Evolutionary conservation across 2,329 filamentous ascomycete genomes (phyloP), one percentile per base, ranked within the genome.

Genomic region (Cladosporium sp.): DNA sequence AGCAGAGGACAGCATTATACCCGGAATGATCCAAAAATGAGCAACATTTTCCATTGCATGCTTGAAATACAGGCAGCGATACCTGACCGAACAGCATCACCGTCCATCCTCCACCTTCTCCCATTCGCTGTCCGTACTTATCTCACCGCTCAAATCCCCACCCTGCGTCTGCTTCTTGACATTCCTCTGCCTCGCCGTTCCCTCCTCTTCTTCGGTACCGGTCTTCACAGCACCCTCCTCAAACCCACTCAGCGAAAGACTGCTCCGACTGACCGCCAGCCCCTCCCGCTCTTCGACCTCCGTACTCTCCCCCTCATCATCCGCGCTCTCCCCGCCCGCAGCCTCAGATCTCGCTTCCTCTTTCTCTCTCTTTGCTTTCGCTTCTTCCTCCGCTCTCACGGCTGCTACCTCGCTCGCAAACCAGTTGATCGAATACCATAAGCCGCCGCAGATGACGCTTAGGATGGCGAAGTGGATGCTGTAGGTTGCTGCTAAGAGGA

Each of bases 401-500:
- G 75, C 74, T 28, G 73, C 70, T 53, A 87, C 73, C 69, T 87
- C 93, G 45, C 77, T 76, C 56, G 90, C 91, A 70, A 99, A 97
- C 94, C 94, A 99, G 81, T 97, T 97, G 76, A 97, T 92, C 58
- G 89, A 85, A 78, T 84, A 91, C 94, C 94, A 99, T 35, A 97
- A 80, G 4, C 89, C 89, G 32, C 78, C 92, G 62, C 85, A 90
- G 9, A 99, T 79, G 58, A 86, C 68, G 12, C 90, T 96, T 5
- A 99, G 83, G 58, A 93, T 80, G 62, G 91, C 72, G 69, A 97
- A 96, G 79, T 97, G 94, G 62, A 96, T 82, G 76, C 89, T 96
- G 74, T 88, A 85, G 7, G 93, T 99, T 57, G 85, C 87, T 64
- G 91, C 60, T 53, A 97, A 83, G 61, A 99, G 87, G 55, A 76